phyloP scores from a whole-genome alignment of 2,329 filamentous ascomycete genomes.

The Metarhizium rileyi region DNA sequence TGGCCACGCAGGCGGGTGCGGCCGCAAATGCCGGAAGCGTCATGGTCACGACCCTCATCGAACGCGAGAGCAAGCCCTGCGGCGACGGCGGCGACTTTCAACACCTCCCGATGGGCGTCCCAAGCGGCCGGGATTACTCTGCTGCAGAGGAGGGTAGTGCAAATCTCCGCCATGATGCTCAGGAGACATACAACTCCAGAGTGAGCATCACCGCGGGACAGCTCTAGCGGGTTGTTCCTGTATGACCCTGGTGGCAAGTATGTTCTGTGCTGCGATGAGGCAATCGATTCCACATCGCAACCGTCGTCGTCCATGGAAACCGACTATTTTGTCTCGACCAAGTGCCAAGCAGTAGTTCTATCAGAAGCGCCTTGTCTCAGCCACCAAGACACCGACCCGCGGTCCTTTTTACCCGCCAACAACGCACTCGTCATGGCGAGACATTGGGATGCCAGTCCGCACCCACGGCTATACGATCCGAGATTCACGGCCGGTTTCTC shows the following conservation, averaged over 20 bases:
- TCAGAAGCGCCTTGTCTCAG: not conserved
- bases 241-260: not conserved
- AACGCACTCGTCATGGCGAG: not conserved
- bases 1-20: not conserved
- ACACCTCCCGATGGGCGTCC: not conserved
- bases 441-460: not conserved
- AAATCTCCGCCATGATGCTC: not conserved
- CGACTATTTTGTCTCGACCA: not conserved
- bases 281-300: too few species aligned
- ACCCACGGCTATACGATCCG: not conserved
- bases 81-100: conserved; percentile 9
- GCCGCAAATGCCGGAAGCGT: conserved; percentile 13
- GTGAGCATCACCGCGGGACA: not conserved
- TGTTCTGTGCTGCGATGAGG: too few species aligned
- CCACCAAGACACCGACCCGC: not conserved
- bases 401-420: not conserved
- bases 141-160: not conserved
- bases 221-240: not conserved
- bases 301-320: not conserved
- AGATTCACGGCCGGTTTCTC: too few species aligned
- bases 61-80: conserved; percentile 22
- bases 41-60: conserved; percentile 28
- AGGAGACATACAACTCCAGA: not conserved
- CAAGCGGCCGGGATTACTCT: conserved; percentile 1
- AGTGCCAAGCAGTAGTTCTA: too few species aligned